Conservation (phyloP, 495 filamentous ascomycete genomes). For the Aspergillus kassunensis region DNA sequence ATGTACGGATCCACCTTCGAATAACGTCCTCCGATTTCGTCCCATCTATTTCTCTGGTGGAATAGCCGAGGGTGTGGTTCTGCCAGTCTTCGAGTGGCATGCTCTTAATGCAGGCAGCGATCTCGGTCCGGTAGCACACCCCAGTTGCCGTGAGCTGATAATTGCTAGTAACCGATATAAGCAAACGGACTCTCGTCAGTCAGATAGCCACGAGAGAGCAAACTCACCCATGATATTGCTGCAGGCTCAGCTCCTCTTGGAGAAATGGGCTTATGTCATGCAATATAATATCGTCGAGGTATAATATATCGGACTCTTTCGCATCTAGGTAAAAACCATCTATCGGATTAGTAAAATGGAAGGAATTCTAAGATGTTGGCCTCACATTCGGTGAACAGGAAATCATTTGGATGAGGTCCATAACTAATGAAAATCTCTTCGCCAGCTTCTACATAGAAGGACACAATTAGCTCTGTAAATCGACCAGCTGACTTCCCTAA, state of each 20-base stretch:
- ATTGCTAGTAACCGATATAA: conserved; percentile 34
- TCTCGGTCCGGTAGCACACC: conserved; percentile 68
- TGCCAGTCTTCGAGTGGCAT: conserved; percentile 45
- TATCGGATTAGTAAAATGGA: conserved; percentile 17
- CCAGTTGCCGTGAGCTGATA: conserved; percentile 59
- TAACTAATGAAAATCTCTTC: conserved; percentile 81
- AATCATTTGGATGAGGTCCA: conserved; percentile 75
- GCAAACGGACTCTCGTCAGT: background rate
- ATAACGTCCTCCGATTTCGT: conserved; percentile 34
- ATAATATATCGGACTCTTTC: conserved; percentile 65
- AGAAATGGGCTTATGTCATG: conserved; percentile 43
- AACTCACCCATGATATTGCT: conserved; percentile 59
- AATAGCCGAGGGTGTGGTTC: conserved; percentile 41
- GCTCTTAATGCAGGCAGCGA: conserved; percentile 55
- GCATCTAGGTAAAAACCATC: conserved; percentile 69
- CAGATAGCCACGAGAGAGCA: background rate
- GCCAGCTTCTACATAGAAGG: conserved; percentile 35
- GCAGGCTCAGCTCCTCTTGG: conserved; percentile 48
- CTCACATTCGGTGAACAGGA: conserved; percentile 72
- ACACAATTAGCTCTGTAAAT: background rate
- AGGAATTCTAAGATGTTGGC: background rate
- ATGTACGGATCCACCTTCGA: conserved; percentile 35
- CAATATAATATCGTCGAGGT: conserved; percentile 66
- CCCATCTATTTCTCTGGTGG: conserved; percentile 29
- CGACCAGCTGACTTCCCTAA: background rate